Conservation (phyloP, 2,329 filamentous ascomycete species). For the Aspergillus sp. region DNA sequence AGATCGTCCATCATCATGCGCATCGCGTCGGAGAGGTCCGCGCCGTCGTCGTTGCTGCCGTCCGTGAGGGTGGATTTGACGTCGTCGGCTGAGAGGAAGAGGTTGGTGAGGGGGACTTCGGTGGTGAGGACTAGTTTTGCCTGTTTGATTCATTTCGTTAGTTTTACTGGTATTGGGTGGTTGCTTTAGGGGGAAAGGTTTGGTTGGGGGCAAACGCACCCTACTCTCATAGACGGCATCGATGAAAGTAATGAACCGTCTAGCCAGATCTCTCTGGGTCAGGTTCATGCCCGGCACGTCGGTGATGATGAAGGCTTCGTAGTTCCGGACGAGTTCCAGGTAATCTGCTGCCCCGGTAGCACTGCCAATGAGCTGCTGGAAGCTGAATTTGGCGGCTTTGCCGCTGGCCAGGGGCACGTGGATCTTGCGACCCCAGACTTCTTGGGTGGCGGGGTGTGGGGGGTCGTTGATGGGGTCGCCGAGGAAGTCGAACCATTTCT, state of each 20-base stretch:
- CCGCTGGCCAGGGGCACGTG: constrained; percentile 85
- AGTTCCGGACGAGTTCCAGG: constrained; percentile 83
- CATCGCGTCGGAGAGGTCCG: constrained; percentile 68
- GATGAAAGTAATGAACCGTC: constrained; percentile 95
- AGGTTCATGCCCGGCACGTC: constrained; percentile 91
- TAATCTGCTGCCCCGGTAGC: constrained; percentile 95
- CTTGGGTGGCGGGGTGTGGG: constrained; percentile 75
- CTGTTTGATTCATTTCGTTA: constrained; percentile 43
- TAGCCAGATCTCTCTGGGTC: constrained; percentile 79
- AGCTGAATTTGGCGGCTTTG: constrained; percentile 85
- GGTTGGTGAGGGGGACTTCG: constrained; percentile 77
- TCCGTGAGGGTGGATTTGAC: constrained; percentile 60
- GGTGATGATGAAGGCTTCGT: constrained; percentile 90
- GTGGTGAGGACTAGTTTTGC: constrained; percentile 96
- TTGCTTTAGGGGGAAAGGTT: too few relatives aligned
- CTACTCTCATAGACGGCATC: constrained; percentile 87
- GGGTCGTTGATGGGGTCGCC: constrained; percentile 76
- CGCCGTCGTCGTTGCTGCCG: constrained; percentile 44
- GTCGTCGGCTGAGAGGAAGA: constrained; percentile 78
- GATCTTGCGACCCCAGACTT: constrained; percentile 91
- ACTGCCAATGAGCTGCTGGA: constrained; percentile 84
- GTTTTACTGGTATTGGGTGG: background rate
- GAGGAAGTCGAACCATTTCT: constrained; percentile 94
- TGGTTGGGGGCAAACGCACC: constrained; percentile 40
- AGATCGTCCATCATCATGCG: constrained; percentile 83